phyloP scores from a whole-genome alignment of 2,329 filamentous ascomycete genomes.

The Exophiala spinifera region DNA sequence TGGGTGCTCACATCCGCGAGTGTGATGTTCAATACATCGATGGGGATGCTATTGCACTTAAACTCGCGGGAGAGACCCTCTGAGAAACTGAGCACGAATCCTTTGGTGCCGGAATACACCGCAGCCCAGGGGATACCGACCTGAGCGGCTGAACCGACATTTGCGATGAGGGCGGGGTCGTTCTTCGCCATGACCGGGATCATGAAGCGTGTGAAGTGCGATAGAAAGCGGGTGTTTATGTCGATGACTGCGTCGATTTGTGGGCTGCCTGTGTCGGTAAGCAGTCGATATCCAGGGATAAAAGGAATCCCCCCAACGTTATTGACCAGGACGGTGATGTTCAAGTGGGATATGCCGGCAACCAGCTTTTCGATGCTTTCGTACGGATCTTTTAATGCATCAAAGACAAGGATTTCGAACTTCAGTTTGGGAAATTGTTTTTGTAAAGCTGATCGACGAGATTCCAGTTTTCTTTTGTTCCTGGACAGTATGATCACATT shows the following conservation, averaged over 20 bases:
- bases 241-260: neutral
- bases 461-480: constrained; percentile 47
- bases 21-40: neutral
- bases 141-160: neutral
- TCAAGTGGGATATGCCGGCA: neutral
- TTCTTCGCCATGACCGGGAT: neutral
- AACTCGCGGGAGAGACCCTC: neutral
- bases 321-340: neutral
- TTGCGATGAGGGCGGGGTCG: neutral
- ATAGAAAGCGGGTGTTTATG: neutral
- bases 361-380: neutral
- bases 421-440: neutral
- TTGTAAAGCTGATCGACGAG: constrained; percentile 31
- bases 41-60: neutral
- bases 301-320: neutral
- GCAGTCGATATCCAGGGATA: neutral
- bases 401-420: constrained; percentile 1
- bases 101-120: neutral
- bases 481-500: constrained; percentile 76
- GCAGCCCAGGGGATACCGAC: neutral
- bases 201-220: neutral
- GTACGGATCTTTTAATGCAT: neutral
- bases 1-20: neutral
- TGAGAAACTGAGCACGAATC: neutral
- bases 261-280: neutral